Base-by-base conservation (phyloP, 352 stramenopile species). In the Pythium scleroteichum region DNA sequence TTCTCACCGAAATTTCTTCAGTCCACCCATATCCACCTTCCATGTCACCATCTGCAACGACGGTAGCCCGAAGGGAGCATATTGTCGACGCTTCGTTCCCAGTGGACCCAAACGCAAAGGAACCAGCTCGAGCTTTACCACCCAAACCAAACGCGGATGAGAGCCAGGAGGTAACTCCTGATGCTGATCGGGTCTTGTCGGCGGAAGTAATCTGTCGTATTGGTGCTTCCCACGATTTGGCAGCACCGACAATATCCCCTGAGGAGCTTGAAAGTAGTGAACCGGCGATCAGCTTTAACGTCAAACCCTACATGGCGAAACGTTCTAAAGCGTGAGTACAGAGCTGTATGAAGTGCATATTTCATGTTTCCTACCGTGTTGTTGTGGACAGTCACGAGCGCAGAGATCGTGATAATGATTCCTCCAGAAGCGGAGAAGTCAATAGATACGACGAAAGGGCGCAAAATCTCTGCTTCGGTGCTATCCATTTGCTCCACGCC, bases 371-470 rank as follows among this genome's bases (percentile, higher is more conserved):
- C 17, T 54, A 68, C 61, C 32, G 61, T 68, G 14, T 68, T 54
- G 41, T 68, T 63, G 61, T 68, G 61, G 16, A 68, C 53, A 22
- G 53, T 59, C 13, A 68, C 42, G 23, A 68, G 33, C 17, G 61
- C 12, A 3, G 40, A 39, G 23, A 68, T 42, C 2, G 32, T 47
- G 23, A 68, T 35, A 26, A 47, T 54, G 45, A 59, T 42, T 0
- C 23, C 33, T 2, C 53, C 61, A 6, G 26, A 23, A 10, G 9
- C 16, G 14, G 22, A 26, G 3, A 53, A 33, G n/a, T 58, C 42
- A 1, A 56, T 40, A 14, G 32, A 23, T 1, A 57, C 20, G 16
- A 68, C 60, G 13, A 68, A 57, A 12, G 60, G 44, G 22, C 27
- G 32, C 9, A 26, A 60, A 17, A 55, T 29, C 3, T 53, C 38